Evolutionary conservation across 768 basidiomycete genomes (phyloP).

Genomic region (Tylopilus plumbeoviolaceoides): DNA sequence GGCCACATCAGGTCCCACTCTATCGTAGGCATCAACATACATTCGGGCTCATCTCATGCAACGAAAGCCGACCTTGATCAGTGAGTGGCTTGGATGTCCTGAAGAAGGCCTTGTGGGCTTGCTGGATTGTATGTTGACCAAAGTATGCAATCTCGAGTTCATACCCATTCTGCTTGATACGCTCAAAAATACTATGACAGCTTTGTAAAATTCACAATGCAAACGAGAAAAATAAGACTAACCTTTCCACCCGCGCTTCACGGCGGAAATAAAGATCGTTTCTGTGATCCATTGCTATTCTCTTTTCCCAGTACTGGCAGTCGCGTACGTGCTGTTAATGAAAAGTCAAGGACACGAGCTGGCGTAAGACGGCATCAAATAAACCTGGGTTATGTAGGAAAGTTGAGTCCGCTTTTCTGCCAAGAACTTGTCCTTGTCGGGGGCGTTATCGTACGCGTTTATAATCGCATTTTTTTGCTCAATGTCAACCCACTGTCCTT

Average conservation of each 20-base stretch:
- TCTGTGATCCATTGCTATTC: background rate
- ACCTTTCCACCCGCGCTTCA: background rate
- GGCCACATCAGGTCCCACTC: constrained; percentile 1
- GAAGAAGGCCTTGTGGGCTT: constrained; percentile 1
- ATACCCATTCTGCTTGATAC: constrained; percentile 7
- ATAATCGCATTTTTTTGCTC: background rate
- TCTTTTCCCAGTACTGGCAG: background rate
- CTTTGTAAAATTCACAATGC: background rate
- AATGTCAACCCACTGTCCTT: background rate
- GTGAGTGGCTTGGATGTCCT: constrained; percentile 6
- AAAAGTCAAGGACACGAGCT: background rate
- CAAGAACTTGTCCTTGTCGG: background rate
- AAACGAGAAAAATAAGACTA: background rate
- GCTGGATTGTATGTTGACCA: background rate
- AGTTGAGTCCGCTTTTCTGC: background rate
- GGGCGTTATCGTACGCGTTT: background rate
- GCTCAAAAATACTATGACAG: constrained; percentile 8
- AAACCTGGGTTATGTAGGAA: background rate
- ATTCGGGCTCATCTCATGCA: too few relatives aligned
- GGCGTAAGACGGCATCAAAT: too few relatives aligned
- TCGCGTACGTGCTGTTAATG: background rate
- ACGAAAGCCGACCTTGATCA: background rate
- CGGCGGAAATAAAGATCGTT: background rate
- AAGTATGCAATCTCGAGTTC: background rate
- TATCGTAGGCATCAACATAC: background rate